phyloP scores from a whole-genome alignment of 495 filamentous ascomycete genomes.

The Corynascus novoguineensis region DNA sequence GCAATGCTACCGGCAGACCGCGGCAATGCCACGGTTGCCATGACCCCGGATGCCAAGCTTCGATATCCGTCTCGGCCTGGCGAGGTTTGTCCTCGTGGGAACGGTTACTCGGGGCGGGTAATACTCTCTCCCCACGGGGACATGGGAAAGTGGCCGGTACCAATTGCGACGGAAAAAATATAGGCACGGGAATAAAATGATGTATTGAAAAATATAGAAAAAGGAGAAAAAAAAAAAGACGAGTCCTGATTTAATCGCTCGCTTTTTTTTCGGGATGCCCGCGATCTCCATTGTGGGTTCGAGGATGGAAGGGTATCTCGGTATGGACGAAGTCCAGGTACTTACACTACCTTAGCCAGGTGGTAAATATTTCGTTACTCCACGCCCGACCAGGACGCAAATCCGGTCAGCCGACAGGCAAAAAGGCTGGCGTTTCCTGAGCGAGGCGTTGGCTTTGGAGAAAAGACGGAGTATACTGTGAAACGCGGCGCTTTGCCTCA shows the following conservation, averaged over 20 bases:
- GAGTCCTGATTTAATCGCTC: background rate
- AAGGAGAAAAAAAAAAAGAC: background rate
- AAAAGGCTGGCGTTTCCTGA: background rate
- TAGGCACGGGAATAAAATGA: too few species aligned
- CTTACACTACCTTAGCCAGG: too few species aligned
- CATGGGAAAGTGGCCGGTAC: background rate
- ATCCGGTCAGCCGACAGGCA: too few species aligned
- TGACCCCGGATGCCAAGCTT: background rate
- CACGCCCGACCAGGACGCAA: too few species aligned
- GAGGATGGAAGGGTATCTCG: too few species aligned
- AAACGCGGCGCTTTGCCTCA: background rate
- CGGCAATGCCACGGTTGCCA: slow-evolving; percentile 1
- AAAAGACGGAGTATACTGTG: background rate
- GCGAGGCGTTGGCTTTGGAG: background rate
- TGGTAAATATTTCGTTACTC: too few species aligned
- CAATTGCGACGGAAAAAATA: too few species aligned
- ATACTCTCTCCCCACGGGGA: background rate
- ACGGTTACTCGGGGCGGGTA: background rate
- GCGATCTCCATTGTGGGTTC: background rate
- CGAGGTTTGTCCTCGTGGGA: background rate
- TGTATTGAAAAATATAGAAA: background rate
- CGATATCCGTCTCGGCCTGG: background rate
- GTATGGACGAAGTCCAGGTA: too few species aligned
- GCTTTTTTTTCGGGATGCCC: background rate
- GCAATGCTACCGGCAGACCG: background rate